phyloP scores from a whole-genome alignment of 192 early-diverging fungal genomes.

The Coemansia asiatica region DNA sequence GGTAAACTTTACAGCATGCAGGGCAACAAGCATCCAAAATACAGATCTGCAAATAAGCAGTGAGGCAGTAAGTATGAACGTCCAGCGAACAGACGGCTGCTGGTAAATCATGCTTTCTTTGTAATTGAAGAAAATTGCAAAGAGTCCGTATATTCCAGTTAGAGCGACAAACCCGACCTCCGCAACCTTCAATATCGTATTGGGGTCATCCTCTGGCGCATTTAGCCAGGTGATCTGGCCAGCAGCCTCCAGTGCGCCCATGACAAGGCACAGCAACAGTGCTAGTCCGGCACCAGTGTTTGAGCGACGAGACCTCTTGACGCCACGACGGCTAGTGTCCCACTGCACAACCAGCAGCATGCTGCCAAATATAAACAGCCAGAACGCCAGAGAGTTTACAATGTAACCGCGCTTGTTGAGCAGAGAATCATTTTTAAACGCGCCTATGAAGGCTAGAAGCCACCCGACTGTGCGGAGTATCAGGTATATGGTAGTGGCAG shows the following conservation, averaged over 20 bases:
- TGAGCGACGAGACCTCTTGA: constrained; percentile 30
- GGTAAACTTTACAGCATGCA: constrained; percentile 26
- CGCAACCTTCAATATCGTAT: constrained; percentile 26
- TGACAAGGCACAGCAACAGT: constrained; percentile 25
- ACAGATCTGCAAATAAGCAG: constrained; percentile 32
- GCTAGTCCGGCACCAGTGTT: constrained; percentile 27
- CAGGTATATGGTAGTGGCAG: constrained; percentile 28
- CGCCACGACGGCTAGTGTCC: constrained; percentile 35
- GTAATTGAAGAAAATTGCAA: constrained; percentile 21
- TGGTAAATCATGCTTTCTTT: constrained; percentile 45
- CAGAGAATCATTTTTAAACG: constrained; percentile 22
- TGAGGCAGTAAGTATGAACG: constrained; percentile 23
- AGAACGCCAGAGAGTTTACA: constrained; percentile 42
- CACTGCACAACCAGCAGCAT: constrained; percentile 39
- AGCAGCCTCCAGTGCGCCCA: constrained; percentile 49
- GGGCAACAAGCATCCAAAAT: constrained; percentile 50
- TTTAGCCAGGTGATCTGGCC: constrained; percentile 55
- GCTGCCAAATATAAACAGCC: constrained; percentile 39
- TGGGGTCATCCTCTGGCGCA: constrained; percentile 28
- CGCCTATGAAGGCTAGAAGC: constrained; percentile 47
- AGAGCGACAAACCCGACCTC: constrained; percentile 41
- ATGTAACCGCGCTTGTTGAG: constrained; percentile 52
- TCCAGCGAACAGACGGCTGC: constrained; percentile 35
- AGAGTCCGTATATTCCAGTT: constrained; percentile 15
- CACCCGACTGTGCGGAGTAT: constrained; percentile 46